Conservation (phyloP, 139 green algal species). For the Spirogloea muscicola region DNA sequence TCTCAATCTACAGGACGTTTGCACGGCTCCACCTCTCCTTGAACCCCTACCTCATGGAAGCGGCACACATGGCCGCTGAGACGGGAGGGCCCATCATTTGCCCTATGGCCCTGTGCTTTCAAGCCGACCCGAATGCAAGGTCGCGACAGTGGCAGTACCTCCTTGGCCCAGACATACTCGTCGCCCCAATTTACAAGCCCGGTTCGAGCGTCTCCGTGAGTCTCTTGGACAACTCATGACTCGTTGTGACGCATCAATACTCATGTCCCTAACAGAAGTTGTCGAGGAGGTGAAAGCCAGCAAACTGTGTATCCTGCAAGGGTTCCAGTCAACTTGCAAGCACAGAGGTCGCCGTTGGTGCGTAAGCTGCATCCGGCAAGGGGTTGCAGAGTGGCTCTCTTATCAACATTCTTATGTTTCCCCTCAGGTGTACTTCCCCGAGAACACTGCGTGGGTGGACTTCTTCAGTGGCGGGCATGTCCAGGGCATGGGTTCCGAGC, state of each 20-base stretch:
- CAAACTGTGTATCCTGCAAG: no score
- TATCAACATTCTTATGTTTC: no score
- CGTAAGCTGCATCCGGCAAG: no score
- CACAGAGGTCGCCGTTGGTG: no score
- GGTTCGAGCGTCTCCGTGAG: no score
- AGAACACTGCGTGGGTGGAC: slow-evolving; percentile 7
- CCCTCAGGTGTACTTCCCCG: slow-evolving; percentile 24
- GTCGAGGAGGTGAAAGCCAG: no score
- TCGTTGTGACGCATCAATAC: no score
- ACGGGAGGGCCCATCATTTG: slow-evolving; percentile 10
- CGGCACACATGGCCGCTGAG: neutral
- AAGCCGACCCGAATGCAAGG: slow-evolving; percentile 2
- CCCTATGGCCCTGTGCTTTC: slow-evolving; percentile 31
- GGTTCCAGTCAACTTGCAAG: no score
- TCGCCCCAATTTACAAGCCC: slow-evolving; percentile 22
- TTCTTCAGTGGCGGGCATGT: slow-evolving; percentile 13
- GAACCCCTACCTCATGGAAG: slow-evolving; percentile 17
- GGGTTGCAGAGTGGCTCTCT: no score
- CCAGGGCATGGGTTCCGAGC: neutral
- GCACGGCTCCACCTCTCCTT: slow-evolving; percentile 24
- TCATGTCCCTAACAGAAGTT: no score
- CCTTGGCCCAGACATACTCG: slow-evolving; percentile 17
- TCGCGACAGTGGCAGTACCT: slow-evolving; percentile 13
- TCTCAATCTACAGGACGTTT: slow-evolving; percentile 17
- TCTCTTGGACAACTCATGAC: neutral